Evolutionary conservation across 148 eudicot species (phyloP).

Genomic region (Amaranthus hypochondriacus): DNA sequence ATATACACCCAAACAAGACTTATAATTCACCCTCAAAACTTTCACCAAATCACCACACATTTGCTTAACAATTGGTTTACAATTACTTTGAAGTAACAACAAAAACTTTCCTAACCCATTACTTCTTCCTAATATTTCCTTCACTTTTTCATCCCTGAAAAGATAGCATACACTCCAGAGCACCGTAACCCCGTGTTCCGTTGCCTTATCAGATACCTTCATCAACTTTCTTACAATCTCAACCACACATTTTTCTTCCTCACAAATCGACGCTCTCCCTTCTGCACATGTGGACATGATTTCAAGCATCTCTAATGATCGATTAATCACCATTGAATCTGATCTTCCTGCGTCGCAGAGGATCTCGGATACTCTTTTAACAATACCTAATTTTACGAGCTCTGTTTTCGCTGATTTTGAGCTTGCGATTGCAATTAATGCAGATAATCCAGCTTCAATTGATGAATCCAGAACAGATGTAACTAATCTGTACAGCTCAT

Average conservation of each 20-base stretch:
- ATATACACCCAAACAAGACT: slow-evolving; percentile 52
- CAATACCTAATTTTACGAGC: slow-evolving; percentile 42
- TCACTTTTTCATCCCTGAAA: slow-evolving; percentile 45
- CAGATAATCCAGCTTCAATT: slow-evolving; percentile 43
- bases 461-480: slow-evolving; percentile 28
- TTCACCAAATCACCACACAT: slow-evolving; percentile 69
- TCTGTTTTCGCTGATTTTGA: slow-evolving; percentile 39
- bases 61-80: slow-evolving; percentile 41
- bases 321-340: slow-evolving; percentile 19
- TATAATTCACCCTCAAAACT: slow-evolving; percentile 54
- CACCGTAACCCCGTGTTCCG: slow-evolving; percentile 67
- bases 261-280: slow-evolving; percentile 50
- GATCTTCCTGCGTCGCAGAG: slow-evolving; percentile 24
- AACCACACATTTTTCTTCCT: slow-evolving; percentile 38
- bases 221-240: slow-evolving; percentile 44
- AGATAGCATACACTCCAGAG: slow-evolving; percentile 67
- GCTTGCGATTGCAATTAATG: slow-evolving; percentile 35
- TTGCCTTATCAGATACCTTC: slow-evolving; percentile 56
- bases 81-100: slow-evolving; percentile 74
- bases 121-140: slow-evolving; percentile 31
- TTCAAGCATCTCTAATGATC: slow-evolving; percentile 39
- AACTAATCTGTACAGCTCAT: slow-evolving; percentile 31
- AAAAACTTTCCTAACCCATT: slow-evolving; percentile 63
- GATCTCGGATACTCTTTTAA: slow-evolving; percentile 31
- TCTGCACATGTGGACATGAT: slow-evolving; percentile 47